A percentile compares a stretch with the other conserved stretches of the same genome.
phyloP scores from a whole-genome alignment of 1,284 basidiomycete genomes.

The Fomitopsis pinicola region DNA sequence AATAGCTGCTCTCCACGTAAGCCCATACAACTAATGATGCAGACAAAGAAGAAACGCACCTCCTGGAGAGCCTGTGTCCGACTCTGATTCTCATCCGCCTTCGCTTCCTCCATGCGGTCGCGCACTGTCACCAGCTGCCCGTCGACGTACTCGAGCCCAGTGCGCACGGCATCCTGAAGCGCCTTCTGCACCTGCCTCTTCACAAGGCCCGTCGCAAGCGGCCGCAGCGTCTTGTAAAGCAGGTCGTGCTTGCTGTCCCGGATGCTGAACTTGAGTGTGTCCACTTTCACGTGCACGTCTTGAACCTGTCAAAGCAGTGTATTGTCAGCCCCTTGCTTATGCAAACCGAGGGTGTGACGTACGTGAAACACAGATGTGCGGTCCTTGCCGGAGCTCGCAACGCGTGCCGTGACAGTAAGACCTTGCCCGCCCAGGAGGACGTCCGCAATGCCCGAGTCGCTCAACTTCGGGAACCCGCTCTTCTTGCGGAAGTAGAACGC shows the following conservation, averaged over 20 bases:
- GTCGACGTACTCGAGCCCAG: conserved; percentile 83
- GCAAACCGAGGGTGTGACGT: not conserved
- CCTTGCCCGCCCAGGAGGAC: conserved; percentile 83
- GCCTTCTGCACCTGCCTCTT: conserved; percentile 91
- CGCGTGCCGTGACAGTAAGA: conserved; percentile 58
- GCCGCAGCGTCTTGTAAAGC: conserved; percentile 80
- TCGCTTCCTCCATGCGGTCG: conserved; percentile 72
- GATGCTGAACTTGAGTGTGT: conserved; percentile 86
- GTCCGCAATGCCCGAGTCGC: conserved; percentile 90
- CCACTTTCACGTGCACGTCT: conserved; percentile 76
- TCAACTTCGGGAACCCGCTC: conserved; percentile 75
- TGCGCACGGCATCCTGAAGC: conserved; percentile 71
- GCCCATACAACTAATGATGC: not conserved
- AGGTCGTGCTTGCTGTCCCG: conserved; percentile 91
- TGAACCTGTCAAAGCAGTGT: conserved; percentile 62
- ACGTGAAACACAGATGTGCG: conserved; percentile 60
- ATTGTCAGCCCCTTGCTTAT: not conserved
- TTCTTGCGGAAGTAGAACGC: conserved; percentile 85
- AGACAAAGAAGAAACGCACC: conserved; percentile 29
- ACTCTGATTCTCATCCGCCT: conserved; percentile 45
- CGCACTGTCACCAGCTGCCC: conserved; percentile 82
- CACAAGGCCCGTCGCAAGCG: conserved; percentile 75
- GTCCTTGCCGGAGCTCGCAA: conserved; percentile 65
- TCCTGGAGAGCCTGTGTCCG: conserved; percentile 66
- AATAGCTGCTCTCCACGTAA: conserved; percentile 39